Evolutionary conservation across 2,329 filamentous ascomycete species (phyloP), one percentile per base, ranked within the genome.

Genomic region (Exophiala sideris): DNA sequence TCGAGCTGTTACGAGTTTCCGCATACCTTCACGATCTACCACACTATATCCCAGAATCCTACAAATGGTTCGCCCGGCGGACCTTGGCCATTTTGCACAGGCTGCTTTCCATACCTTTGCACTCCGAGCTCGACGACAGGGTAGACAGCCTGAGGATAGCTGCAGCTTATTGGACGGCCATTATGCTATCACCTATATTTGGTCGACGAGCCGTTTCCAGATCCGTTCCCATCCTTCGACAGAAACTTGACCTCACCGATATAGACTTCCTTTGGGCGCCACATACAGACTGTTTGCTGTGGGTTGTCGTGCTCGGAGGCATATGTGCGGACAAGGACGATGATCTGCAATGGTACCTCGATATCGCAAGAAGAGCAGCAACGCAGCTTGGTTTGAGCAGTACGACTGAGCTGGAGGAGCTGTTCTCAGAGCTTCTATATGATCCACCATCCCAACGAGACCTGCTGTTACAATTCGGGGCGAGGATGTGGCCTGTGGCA

Each of bases 31-130:
- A 20, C 20, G 40, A 39, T 34, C 33, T 29, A 20, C 48, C 34
- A 33, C 39, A 50, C 16, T 57, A 59, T 20, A 29, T 49, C 3
- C 50, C 52, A 4, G 45, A 56, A 18, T 34, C 59, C 29, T 54
- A 59, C 46, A 54, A 48, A 39, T 57, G 53, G 59, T 55, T 59
- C 35, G 50, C 18, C 14, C 57, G 56, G 40, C 48, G 55, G 12
- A 24, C 29, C 33, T 33, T 54, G 24, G 54, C 50, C 10, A 55
- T 62, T 38, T 16, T 60, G 6, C 55, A 60, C 45, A 41, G 47
- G 16, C 40, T 60, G 16, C 59, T 61, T 24, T 56, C 56, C 3
- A 54, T 56, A 35, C 52, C 48, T 5, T 51, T 52, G 14, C 48
- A 49, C 29, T 45, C 38, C 14, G 48, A 56, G 16, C 20, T 54